Evolutionary conservation across 495 filamentous ascomycete species (phyloP), one percentile per base, ranked within the genome.

Genomic region (Tuber aestivum): DNA sequence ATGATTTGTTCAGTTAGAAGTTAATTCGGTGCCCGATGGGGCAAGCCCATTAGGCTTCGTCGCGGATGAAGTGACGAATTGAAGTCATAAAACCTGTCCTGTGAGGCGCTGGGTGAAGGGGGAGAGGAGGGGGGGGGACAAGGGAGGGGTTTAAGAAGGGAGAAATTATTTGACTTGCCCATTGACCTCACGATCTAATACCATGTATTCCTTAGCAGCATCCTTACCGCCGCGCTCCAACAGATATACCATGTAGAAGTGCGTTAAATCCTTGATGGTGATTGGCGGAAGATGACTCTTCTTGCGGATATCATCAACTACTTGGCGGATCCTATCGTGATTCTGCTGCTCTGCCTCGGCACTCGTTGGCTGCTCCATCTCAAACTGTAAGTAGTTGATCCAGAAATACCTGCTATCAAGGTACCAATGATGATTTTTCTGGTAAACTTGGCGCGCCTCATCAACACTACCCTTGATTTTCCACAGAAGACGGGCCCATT

Each of bases 401-500:
- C 94, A 98, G 88, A 99, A 99, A 37, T 91, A 87, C n/a, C 89
- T 88, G 81, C 93, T 96, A 79, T 95, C 92, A 23, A 92, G 87
- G 84, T 97, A 97, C 87, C 90, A 93, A 78, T 94, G 90, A 72
- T 93, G 88, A 80, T 97, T 93, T 81, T 90, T 91, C 76, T 91
- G 85, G 86, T 92, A 99, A 0, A 97, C 91, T 71, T 92, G 88
- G 14, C 96, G 91, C 40, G 95, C 95, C 81, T 95, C 94, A 44
- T 94, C 92, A 18, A 90, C 86, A 0, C 90, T 90, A 12, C 94
- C 95, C 85, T 95, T 94, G 83, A 94, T 90, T 84, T 94, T 97
- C 93, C 94, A 97, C 70, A 98, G 82, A 48, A 98, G 85, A 20
- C 88, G 89, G 23, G 96, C 96, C 93, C 94, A 97, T 83, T 96